A percentile compares a stretch with the other conserved stretches of the same genome.
phyloP scores from a whole-genome alignment of 2,329 filamentous ascomycete species.

The Verruconis gallopava region DNA sequence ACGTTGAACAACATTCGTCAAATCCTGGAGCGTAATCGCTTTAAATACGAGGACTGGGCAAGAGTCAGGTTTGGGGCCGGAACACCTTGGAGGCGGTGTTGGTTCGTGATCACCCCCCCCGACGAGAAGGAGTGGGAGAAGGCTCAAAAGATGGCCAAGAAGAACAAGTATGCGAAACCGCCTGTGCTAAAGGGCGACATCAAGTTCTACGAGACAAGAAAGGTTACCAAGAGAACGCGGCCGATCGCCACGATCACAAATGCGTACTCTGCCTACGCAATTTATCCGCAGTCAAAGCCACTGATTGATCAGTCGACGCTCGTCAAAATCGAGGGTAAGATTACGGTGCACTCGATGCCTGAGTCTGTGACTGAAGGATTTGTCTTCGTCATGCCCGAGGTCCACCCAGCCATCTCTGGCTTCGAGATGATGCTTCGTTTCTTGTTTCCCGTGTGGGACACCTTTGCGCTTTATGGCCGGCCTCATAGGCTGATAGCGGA shows the following conservation, averaged over 20 bases:
- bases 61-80: conserved; percentile 90
- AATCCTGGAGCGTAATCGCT: conserved; percentile 70
- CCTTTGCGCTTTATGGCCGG: conserved; percentile 81
- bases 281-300: conserved; percentile 89
- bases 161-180: conserved; percentile 64
- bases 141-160: conserved; percentile 71
- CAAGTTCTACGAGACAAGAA: conserved; percentile 84
- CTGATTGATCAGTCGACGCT: conserved; percentile 90
- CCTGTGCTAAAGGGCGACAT: conserved; percentile 72
- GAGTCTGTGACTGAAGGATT: conserved; percentile 78
- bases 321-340: conserved; percentile 82
- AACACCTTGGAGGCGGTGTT: conserved; percentile 90
- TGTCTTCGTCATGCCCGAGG: conserved; percentile 95
- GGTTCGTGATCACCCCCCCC: conserved; percentile 87
- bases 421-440: conserved; percentile 93
- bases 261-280: conserved; percentile 83
- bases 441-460: conserved; percentile 88
- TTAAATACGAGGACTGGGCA: conserved; percentile 83
- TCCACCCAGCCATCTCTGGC: conserved; percentile 78
- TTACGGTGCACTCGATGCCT: conserved; percentile 72
- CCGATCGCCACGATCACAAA: conserved; percentile 88
- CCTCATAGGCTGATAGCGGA: conserved; percentile 79
- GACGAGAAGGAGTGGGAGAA: conserved; percentile 87
- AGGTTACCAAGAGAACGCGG: conserved; percentile 79
- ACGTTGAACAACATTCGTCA: conserved; percentile 75